phyloP scores from a whole-genome alignment of 805 yeast genomes.

The Cyberlindnera japonica region DNA sequence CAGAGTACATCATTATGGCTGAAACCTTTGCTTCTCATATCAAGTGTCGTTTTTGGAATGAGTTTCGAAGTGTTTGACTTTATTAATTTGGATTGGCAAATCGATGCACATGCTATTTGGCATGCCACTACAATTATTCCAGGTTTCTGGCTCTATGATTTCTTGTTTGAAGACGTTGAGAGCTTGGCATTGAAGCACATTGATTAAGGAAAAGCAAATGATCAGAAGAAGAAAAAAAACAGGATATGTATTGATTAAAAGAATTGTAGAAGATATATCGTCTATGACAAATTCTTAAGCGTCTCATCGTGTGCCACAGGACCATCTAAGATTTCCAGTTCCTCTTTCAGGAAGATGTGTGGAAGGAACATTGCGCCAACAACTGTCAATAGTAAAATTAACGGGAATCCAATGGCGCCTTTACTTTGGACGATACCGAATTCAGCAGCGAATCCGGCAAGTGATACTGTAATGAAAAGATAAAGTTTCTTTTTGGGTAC shows the following conservation, averaged over 20 bases:
- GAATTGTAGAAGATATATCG: no score
- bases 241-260: background rate
- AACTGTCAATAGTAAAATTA: conserved; percentile 66
- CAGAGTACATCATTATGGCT: conserved; percentile 27
- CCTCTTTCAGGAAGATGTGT: conserved; percentile 54
- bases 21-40: conserved; percentile 50
- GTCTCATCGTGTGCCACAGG: conserved; percentile 57
- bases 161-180: conserved; percentile 44
- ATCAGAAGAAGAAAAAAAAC: background rate
- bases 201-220: conserved; percentile 7
- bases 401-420: conserved; percentile 95
- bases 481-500: conserved; percentile 38
- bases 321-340: conserved; percentile 62
- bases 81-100: conserved; percentile 59
- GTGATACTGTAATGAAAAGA: conserved; percentile 53
- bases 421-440: conserved; percentile 80
- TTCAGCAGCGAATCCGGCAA: conserved; percentile 72
- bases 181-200: conserved; percentile 30
- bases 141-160: conserved; percentile 67
- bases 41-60: conserved; percentile 67
- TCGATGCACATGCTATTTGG: conserved; percentile 96
- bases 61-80: conserved; percentile 90
- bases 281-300: conserved; percentile 43
- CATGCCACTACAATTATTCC: conserved; percentile 87
- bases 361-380: conserved; percentile 66